Evolutionary conservation across 768 basidiomycete species (phyloP).

Genomic region (Podaxis sp.): DNA sequence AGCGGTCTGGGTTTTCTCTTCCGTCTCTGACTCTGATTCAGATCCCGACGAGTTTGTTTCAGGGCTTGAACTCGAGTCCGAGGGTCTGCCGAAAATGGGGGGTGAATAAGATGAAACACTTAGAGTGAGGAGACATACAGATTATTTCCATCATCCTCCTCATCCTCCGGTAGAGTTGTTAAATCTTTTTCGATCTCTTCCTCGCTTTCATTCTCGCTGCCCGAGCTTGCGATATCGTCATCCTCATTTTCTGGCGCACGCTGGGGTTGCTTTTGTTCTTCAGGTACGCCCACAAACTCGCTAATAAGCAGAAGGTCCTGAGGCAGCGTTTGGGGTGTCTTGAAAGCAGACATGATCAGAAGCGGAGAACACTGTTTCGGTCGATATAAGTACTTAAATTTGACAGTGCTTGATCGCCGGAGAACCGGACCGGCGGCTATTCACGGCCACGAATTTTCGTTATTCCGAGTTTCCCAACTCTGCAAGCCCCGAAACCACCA

Average conservation of each 20-base stretch:
- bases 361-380: constrained; percentile 7
- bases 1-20: constrained; percentile 15
- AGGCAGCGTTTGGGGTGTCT: constrained; percentile 57
- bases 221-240: constrained; percentile 56
- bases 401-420: constrained; percentile 16
- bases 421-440: constrained; percentile 15
- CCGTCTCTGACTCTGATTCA: constrained; percentile 23
- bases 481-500: constrained; percentile 11
- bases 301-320: constrained; percentile 78
- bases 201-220: constrained; percentile 62
- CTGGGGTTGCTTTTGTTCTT: constrained; percentile 7
- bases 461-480: constrained; percentile 20
- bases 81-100: constrained; percentile 22
- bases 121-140: constrained; percentile 13
- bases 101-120: constrained; percentile 8
- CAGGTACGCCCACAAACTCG: constrained; percentile 50
- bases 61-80: constrained; percentile 41
- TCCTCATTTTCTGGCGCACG: constrained; percentile 21
- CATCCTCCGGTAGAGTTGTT: constrained; percentile 34
- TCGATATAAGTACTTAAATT: background rate
- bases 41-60: constrained; percentile 38
- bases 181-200: constrained; percentile 73
- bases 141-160: constrained; percentile 25
- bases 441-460: constrained; percentile 10
- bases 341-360: constrained; percentile 46